Conservation (phyloP, 345 rosid species). For the Gossypium arboreum region DNA sequence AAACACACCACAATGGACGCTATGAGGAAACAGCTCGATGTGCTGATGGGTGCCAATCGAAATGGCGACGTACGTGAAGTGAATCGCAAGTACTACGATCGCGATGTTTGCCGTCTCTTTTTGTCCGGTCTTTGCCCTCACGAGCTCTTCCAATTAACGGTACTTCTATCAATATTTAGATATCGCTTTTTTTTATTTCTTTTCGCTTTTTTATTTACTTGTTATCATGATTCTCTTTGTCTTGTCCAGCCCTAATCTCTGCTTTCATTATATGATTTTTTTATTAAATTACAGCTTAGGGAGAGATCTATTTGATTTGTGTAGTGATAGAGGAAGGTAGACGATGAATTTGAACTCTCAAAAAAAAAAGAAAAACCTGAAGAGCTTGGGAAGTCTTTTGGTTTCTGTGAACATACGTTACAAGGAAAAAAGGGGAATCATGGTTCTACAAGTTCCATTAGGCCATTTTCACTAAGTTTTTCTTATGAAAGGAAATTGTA, state of each 20-base stretch:
- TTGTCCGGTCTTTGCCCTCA: slow-evolving; percentile 98
- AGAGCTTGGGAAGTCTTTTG: neutral
- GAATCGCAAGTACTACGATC: slow-evolving; percentile 96
- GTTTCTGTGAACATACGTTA: neutral
- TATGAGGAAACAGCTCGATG: slow-evolving; percentile 97
- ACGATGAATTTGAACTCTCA: neutral
- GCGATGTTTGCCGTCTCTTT: slow-evolving; percentile 96
- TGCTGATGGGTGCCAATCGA: slow-evolving; percentile 97
- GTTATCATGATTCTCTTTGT: neutral
- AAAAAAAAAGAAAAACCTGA: neutral
- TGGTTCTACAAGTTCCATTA: neutral
- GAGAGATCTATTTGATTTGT: neutral
- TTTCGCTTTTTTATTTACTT: neutral
- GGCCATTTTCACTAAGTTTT: neutral
- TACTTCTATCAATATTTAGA: slow-evolving; percentile 11
- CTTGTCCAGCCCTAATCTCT: slow-evolving; percentile 5
- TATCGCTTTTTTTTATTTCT: neutral
- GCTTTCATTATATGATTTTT: neutral
- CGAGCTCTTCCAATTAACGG: slow-evolving; percentile 97
- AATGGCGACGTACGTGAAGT: slow-evolving; percentile 98
- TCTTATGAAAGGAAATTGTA: neutral
- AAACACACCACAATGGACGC: slow-evolving; percentile 62
- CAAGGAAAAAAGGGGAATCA: neutral
- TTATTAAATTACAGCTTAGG: neutral
- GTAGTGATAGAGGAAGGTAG: neutral